Conservation (phyloP, 2,329 filamentous ascomycete genomes). For the Ceratocystis lukuohia region DNA sequence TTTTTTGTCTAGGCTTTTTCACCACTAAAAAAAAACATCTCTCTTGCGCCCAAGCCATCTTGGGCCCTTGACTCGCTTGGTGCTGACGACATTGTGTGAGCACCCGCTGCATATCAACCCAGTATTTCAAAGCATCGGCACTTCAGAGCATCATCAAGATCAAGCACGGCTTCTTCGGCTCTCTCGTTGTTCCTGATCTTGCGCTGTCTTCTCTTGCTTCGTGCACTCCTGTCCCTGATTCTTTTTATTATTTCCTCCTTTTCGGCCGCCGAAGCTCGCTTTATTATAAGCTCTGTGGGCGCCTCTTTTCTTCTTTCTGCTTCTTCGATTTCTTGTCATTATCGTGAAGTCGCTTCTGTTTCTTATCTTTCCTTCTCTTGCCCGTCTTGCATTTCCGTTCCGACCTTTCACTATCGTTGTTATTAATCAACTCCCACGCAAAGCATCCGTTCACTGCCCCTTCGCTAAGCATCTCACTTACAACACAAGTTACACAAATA, state of each 20-base stretch:
- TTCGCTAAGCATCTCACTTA: too few relatives aligned
- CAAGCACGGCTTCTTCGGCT: not conserved
- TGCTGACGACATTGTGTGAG: not conserved
- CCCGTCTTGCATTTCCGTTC: not conserved
- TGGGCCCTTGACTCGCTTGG: not conserved
- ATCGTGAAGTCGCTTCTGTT: not conserved
- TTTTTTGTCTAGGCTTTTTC: not conserved
- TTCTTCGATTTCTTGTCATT: constrained; percentile 12
- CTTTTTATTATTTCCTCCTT: not conserved
- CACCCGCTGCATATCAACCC: not conserved
- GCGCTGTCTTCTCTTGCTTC: not conserved
- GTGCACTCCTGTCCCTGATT: not conserved
- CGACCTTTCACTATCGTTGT: not conserved
- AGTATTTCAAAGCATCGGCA: too few relatives aligned
- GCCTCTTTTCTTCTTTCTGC: not conserved
- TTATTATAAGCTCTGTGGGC: constrained; percentile 6
- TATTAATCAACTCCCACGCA: not conserved
- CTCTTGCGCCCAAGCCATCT: not conserved
- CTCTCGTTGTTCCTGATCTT: not conserved
- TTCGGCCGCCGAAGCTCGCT: not conserved
- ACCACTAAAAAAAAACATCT: not conserved
- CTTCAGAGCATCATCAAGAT: not conserved
- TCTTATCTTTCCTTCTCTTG: not conserved
- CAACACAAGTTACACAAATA: too few relatives aligned
- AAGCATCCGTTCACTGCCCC: too few relatives aligned